A percentile compares a stretch with the other conserved stretches of the same genome.
phyloP scores from a whole-genome alignment of 352 stramenopile genomes.

The Pythium volutum region DNA sequence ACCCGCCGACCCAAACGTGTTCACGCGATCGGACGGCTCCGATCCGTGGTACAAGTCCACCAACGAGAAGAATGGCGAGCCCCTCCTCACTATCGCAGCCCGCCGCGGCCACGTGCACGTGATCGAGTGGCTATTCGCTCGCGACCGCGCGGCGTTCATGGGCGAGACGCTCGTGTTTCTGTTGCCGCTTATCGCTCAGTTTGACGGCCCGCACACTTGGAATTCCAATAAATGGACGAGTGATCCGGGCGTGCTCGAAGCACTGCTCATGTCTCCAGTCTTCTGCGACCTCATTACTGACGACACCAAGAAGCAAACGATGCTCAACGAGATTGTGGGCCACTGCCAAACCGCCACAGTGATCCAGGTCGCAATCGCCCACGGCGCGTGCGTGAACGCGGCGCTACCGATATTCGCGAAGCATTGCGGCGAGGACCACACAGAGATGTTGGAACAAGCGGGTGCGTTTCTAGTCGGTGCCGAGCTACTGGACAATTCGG shows the following conservation, averaged over 20 bases:
- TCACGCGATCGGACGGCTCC: too few relatives aligned
- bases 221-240: neutral
- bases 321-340: neutral
- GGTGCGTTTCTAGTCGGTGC: slow-evolving; percentile 6
- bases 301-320: neutral
- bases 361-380: neutral
- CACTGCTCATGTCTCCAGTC: slow-evolving; percentile 5
- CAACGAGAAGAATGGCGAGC: too few relatives aligned
- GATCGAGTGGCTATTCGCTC: neutral
- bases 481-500: neutral
- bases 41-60: too few relatives aligned
- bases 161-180: slow-evolving; percentile 3
- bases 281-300: neutral
- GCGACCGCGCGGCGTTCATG: neutral
- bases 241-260: neutral
- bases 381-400: neutral
- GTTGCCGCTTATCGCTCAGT: neutral
- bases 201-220: neutral
- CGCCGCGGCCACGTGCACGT: neutral
- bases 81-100: too few relatives aligned
- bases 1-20: too few relatives aligned
- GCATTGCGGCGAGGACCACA: neutral
- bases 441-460: neutral
- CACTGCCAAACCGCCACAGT: neutral
- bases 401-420: neutral